Evolutionary conservation across 225 moss, liverwort and hornwort genomes (phyloP).

Genomic region (Climacium dendroides): DNA sequence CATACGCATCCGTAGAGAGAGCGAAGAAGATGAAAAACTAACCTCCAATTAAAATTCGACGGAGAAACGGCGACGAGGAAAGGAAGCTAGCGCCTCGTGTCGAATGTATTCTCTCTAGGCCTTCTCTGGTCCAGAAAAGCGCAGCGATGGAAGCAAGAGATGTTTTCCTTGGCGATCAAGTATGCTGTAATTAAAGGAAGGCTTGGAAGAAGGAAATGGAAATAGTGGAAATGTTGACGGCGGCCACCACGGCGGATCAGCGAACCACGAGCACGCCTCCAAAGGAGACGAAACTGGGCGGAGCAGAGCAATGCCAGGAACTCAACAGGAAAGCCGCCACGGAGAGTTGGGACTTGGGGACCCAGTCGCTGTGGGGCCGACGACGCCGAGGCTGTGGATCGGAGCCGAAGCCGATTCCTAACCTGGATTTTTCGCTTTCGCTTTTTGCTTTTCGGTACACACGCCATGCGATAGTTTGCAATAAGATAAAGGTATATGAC

Average conservation of each 20-base stretch:
- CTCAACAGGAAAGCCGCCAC: background rate
- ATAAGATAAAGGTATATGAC: no score
- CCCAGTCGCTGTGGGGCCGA: background rate
- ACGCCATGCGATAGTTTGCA: background rate
- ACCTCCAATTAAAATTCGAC: background rate
- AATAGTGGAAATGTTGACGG: background rate
- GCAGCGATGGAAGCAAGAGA: background rate
- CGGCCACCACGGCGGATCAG: constrained; percentile 1
- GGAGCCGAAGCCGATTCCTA: background rate
- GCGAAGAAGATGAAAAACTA: background rate
- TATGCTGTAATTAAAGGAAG: background rate
- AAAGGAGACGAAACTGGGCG: background rate
- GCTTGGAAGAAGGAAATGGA: no score
- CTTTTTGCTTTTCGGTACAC: no score
- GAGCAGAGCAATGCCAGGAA: background rate
- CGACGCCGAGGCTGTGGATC: background rate
- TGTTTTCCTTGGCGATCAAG: background rate
- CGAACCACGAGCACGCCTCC: background rate
- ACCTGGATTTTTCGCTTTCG: background rate
- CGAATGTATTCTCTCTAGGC: background rate
- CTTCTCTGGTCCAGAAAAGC: background rate
- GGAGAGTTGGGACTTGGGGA: background rate
- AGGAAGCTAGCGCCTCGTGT: no score
- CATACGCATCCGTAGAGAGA: background rate
- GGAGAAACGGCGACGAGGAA: background rate